Evolutionary conservation across 2,329 filamentous ascomycete species (phyloP).

Genomic region (Huntiella decipiens): DNA sequence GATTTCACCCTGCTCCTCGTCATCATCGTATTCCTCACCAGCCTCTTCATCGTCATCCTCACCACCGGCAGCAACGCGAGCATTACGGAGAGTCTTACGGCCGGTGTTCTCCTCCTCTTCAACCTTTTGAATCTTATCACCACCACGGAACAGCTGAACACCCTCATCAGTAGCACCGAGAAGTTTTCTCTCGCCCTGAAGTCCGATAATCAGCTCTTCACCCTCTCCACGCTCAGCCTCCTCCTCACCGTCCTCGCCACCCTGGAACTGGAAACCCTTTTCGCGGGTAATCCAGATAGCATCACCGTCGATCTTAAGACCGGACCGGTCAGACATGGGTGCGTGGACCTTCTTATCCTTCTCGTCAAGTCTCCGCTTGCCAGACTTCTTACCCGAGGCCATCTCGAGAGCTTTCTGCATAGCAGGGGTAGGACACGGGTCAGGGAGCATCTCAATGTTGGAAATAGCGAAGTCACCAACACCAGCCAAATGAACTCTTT

Average conservation of each 20-base stretch:
- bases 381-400: slow-evolving; percentile 56
- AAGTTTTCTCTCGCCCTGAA: slow-evolving; percentile 66
- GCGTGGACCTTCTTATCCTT: slow-evolving; percentile 95
- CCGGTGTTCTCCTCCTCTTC: slow-evolving; percentile 31
- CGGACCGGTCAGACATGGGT: slow-evolving; percentile 94
- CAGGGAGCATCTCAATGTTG: slow-evolving; percentile 70
- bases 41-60: slow-evolving; percentile 33
- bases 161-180: slow-evolving; percentile 69
- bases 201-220: slow-evolving; percentile 79
- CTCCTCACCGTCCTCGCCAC: slow-evolving; percentile 52
- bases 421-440: slow-evolving; percentile 84
- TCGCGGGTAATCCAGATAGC: slow-evolving; percentile 72
- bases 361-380: slow-evolving; percentile 66
- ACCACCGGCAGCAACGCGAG: slow-evolving; percentile 40
- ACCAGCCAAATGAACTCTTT: slow-evolving; percentile 79
- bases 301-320: slow-evolving; percentile 89
- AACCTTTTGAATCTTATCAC: slow-evolving; percentile 44
- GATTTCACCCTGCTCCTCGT: slow-evolving; percentile 25
- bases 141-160: slow-evolving; percentile 69
- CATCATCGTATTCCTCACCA: slow-evolving; percentile 23
- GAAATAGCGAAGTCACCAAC: slow-evolving; percentile 75
- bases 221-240: slow-evolving; percentile 70
- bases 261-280: slow-evolving; percentile 56
- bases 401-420: slow-evolving; percentile 80
- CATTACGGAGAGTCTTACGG: slow-evolving; percentile 37